Percentiles rank a stretch among this genome's conserved stretches.
phyloP scores from a whole-genome alignment of 495 filamentous ascomycete genomes.

The Pseudoneurospora amorphoporcata region DNA sequence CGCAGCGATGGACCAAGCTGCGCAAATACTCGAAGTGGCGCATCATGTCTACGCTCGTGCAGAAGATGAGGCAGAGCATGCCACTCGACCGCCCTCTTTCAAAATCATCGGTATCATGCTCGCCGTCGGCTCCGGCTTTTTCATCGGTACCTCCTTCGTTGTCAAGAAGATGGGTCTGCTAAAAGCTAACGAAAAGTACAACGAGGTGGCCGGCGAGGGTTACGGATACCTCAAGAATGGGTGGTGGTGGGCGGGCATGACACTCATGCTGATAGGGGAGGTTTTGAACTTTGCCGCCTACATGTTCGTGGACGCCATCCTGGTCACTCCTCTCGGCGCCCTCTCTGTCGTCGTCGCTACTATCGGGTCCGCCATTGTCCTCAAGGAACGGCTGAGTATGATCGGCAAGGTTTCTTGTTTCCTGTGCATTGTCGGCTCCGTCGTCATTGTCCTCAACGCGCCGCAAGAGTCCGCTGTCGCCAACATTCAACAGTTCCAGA shows the following conservation, averaged over 20 bases:
- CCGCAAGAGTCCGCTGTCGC: constrained; percentile 74
- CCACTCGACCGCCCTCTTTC: constrained; percentile 42
- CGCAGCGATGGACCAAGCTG: constrained; percentile 32
- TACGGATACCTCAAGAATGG: constrained; percentile 96
- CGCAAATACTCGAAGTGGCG: constrained; percentile 26
- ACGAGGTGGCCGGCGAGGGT: constrained; percentile 90
- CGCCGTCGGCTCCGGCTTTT: constrained; percentile 79
- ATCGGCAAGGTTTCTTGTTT: constrained; percentile 95
- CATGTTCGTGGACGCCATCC: constrained; percentile 91
- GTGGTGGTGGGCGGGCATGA: constrained; percentile 97
- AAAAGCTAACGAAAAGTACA: constrained; percentile 90
- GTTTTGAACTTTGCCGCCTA: constrained; percentile 97
- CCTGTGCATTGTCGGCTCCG: constrained; percentile 83
- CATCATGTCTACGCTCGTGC: constrained; percentile 33
- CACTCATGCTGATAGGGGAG: constrained; percentile 92
- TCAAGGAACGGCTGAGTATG: constrained; percentile 91
- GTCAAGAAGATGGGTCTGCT: constrained; percentile 88
- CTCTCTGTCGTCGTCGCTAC: constrained; percentile 91
- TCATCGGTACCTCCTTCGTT: constrained; percentile 94
- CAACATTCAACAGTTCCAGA: constrained; percentile 87
- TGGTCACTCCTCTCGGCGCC: constrained; percentile 93
- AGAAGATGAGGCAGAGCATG: constrained; percentile 12
- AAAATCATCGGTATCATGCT: constrained; percentile 83
- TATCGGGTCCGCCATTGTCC: constrained; percentile 86
- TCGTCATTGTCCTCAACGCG: constrained; percentile 91